phyloP scores from a whole-genome alignment of 257 asterid species.

The Solanum medicagineum region DNA sequence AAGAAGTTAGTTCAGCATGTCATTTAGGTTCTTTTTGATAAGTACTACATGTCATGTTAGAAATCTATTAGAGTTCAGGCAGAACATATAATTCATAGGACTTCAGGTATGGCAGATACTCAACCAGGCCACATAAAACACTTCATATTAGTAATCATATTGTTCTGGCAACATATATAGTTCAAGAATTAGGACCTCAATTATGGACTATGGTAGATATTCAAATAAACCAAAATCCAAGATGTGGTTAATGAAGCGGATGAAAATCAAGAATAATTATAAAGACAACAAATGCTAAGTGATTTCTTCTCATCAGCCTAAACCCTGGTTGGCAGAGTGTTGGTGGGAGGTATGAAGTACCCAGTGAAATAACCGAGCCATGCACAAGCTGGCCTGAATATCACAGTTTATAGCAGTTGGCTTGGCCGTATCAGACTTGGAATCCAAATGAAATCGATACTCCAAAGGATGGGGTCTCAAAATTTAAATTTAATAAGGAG shows the following conservation, averaged over 20 bases:
- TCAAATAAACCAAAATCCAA: not conserved
- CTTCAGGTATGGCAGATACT: no score
- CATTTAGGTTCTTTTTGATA: not conserved
- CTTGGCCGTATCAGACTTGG: not conserved
- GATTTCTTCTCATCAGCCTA: not conserved
- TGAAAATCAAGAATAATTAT: not conserved
- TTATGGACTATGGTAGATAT: not conserved
- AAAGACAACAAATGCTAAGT: not conserved
- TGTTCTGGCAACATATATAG: no score
- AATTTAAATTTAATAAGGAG: not conserved
- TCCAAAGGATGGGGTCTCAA: not conserved
- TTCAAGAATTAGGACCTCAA: no score
- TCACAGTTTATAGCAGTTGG: not conserved
- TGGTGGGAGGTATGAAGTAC: not conserved
- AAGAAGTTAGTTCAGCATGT: not conserved
- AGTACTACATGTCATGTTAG: not conserved
- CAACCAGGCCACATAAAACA: no score
- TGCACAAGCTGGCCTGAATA: not conserved
- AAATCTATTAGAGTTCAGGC: not conserved
- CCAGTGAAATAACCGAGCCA: not conserved
- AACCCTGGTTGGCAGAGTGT: not conserved
- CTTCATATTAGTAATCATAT: no score
- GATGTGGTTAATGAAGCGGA: not conserved
- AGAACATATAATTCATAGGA: not conserved
- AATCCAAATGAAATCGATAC: not conserved